Evolutionary conservation across 2,329 filamentous ascomycete species (phyloP), one percentile per base, ranked within the genome.

Genomic region (Ilyonectria robusta): DNA sequence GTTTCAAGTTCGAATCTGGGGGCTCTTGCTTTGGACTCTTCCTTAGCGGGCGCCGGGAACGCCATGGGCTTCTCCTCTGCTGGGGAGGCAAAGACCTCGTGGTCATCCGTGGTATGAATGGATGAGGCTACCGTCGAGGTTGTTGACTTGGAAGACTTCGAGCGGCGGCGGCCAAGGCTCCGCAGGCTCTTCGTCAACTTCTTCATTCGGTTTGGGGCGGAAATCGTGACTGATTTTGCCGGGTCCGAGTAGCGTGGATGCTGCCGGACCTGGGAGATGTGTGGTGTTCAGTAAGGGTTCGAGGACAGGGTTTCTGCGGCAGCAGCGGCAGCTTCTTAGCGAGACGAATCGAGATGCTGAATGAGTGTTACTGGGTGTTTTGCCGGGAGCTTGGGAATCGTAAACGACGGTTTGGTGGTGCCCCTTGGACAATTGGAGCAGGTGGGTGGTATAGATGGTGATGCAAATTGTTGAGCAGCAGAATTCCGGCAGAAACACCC

Each of bases 181-280:
- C 63, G 58, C 33, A 66, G 40, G 63, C 58, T 62, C 63, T 56
- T 58, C 44, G 58, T 55, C 53, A 66, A 47, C 58, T 57, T 62
- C 58, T 58, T 66, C 29, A 66, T 62, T 54, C 47, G 26, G 58
- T 53, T 66, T 40, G 58, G 58, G 31, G 51, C 58, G 13, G 50
- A 47, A 51, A 66, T 66, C 19, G 53, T 61, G 57, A 59, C 37
- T 10, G 63, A 57, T 46, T 29, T 17, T 23, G 44, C 29, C 44
- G 57, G 15, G 50, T 65, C 55, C 62, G 50, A 33, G 51, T 33
- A 53, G 57, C 53, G 37, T 29, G 33, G 40, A 15, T n/a, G 55
- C 42, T 51, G 19, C 33, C 62, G 62, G 62, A 65, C 62, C 56
- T 55, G 21, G 21, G 19, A 15, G 23, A 48, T 55, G 37, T 10